Base-by-base conservation (phyloP, 2,329 filamentous ascomycete species). In the Neonectria punicea region DNA sequence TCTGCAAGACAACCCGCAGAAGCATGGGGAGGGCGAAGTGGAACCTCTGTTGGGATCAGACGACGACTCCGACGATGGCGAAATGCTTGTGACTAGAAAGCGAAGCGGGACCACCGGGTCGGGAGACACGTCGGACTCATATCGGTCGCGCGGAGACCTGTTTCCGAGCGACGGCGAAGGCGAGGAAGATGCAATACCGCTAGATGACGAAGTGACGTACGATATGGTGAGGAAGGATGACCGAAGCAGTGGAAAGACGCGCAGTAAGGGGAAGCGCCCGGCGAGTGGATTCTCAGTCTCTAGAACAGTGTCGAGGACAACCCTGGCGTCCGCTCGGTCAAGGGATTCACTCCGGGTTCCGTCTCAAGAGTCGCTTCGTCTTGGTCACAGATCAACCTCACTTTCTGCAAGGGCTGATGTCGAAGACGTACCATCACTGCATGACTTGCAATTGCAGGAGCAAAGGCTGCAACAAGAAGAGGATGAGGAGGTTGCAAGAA, bases 131-230 rank as follows among this genome's bases (percentile, higher is more conserved):
- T 92, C 89, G 30, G 94, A 95, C 76, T 97, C 94, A 6, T 89
- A 92, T 68, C 92, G 94, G 73, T 97, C 94, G 11, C 85, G 95
- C 51, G 94, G 94, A 2, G 95, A 98, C 79, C 83, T 98, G 13
- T 96, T 98, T 70, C 93, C 93, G 0, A 97, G 94, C 73, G 94
- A 97, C 67, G 88, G 86, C 51, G 89, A 91, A 74, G 93, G 94
- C 58, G 93, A 97, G 68, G 94, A 97, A 77, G 95, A 98, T 79
- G 95, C 95, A 1, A 89, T 97, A n/a, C 93, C 94, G 13, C 81
- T 98, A 18, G 93, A 95, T 73, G 95, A 98, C 75, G 94, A 98
- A 75, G 97, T 98, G 72, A 93, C 94, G 3, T 90, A 97, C 77
- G 89, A 90, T 3, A 84, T 98, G 66, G 90, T 94, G 65, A 88